These are phyloP conservation scores for Scedosporium apiospermum DNA, from an alignment of 2,329 filamentous ascomycete species.

Conservation along the genomic window DNA sequence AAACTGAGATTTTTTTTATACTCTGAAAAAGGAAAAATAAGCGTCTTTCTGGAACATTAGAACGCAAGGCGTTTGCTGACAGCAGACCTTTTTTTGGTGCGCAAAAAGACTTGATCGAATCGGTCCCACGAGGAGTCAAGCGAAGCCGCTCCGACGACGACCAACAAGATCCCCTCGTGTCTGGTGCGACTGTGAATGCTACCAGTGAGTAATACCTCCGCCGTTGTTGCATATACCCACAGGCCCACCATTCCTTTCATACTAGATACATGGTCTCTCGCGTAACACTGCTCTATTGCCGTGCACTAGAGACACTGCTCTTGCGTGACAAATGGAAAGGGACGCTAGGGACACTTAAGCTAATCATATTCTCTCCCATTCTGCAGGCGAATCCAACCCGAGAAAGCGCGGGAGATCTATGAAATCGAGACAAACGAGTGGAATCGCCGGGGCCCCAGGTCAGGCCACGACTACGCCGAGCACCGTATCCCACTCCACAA, in stretches of 20 bases:
- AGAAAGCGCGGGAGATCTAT: slow-evolving; percentile 54
- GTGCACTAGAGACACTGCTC: neutral
- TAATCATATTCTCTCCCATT: slow-evolving; percentile 14
- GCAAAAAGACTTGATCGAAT: slow-evolving; percentile 36
- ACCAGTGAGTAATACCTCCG: slow-evolving; percentile 56
- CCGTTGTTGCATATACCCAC: slow-evolving; percentile 20
- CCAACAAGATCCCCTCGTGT: slow-evolving; percentile 3
- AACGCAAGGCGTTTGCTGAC: slow-evolving; percentile 4
- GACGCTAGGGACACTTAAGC: neutral
- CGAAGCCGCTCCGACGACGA: slow-evolving; percentile 65
- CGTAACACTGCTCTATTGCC: neutral
- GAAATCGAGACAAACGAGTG: slow-evolving; percentile 44
- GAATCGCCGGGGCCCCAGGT: slow-evolving; percentile 47
- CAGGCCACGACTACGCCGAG: slow-evolving; percentile 24
- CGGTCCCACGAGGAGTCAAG: slow-evolving; percentile 61
- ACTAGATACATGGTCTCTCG: neutral
- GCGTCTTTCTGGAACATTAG: neutral
- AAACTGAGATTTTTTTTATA: slow-evolving; percentile 7
- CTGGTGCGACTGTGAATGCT: slow-evolving; percentile 43
- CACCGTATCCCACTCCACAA: slow-evolving; percentile 22
- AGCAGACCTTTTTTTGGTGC: neutral
- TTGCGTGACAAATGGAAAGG: neutral
- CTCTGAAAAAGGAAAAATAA: neutral
- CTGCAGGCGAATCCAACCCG: slow-evolving; percentile 36
- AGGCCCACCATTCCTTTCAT: neutral